Evolutionary conservation across 176 grass and related monocot genomes (phyloP), one percentile per base, ranked within the genome.

Genomic region (Juncus inflexus): DNA sequence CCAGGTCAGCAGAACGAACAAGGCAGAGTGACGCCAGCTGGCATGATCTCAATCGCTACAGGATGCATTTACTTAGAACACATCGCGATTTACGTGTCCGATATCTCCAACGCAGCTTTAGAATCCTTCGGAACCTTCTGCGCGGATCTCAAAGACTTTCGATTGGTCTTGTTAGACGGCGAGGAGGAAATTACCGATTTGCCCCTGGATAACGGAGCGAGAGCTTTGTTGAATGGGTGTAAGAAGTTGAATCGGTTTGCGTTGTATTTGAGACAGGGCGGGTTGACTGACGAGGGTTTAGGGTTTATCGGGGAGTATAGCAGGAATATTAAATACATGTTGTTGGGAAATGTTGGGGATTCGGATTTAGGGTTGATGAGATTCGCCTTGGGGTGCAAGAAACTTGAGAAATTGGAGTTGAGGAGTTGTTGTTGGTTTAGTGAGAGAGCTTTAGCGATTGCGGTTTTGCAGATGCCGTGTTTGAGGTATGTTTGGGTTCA

Each of bases 351-450:
- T 59, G 79, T 89, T 7, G 92, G 92, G 50, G 82, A 91, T 64
- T 84, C 85, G 3, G 87, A 97, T 62, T 28, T 60, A 56, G 92
- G 92, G 15, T 58, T 97, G 41, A 67, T 86, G 39, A 3, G 19
- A 51, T 91, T 97, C 43, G 88, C 92, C 52, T 55, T 15, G n/a
- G 87, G 82, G 40, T 91, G 87, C 12, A 60, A 37, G 39, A 91
- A 79, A 28, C 70, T 97, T 70, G 60, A 68, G 62, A 97, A 97
- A 79, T 78, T 91, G 61, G 92, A 97, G 40, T 55, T 91, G 12
- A 78, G 92, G 67, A 84, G 87, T 42, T 96, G 87, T 60, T 96
- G 87, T 60, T 96, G 87, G 69, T 97, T 97, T 70, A 97, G 79
- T 10, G 92, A 96, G 74, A 81, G 13, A 12, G 84, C 84, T 43